These are phyloP conservation scores for Medicago ruthenica DNA, from an alignment of 306 rosid species.

Conservation along the genomic window DNA sequence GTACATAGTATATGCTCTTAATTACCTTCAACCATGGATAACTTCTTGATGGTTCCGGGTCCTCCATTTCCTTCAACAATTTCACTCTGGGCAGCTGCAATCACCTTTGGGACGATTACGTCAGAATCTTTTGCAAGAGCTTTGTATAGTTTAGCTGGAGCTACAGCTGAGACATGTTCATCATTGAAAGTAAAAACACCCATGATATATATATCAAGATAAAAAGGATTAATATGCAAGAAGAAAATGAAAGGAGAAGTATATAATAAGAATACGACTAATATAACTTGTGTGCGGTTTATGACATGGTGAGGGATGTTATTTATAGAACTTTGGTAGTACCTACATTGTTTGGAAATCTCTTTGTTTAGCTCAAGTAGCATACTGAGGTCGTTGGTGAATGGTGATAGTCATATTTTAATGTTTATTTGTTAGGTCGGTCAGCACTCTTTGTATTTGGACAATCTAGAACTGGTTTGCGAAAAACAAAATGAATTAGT, in stretches of 20 bases:
- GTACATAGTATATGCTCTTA: no score
- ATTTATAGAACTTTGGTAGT: not conserved
- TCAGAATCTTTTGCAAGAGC: slow-evolving; percentile 29
- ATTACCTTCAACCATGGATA: slow-evolving; percentile 13
- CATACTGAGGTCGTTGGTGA: not conserved
- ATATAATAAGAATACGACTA: no score
- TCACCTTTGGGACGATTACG: slow-evolving; percentile 39
- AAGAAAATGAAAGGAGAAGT: no score
- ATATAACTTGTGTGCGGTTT: not conserved
- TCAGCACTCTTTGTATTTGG: no score
- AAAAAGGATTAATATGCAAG: no score
- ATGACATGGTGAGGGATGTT: not conserved
- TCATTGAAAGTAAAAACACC: slow-evolving; percentile 43
- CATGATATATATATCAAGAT: slow-evolving; percentile 37
- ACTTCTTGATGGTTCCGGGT: slow-evolving; percentile 49
- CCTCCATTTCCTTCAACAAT: slow-evolving; percentile 53
- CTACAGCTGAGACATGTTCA: slow-evolving; percentile 26
- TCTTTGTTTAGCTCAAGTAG: not conserved
- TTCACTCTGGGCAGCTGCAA: slow-evolving; percentile 31
- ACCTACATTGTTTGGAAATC: not conserved
- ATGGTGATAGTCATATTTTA: not conserved
- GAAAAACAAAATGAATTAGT: no score
- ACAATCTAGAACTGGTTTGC: no score
- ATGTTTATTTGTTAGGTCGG: not conserved
- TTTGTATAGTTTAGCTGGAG: slow-evolving; percentile 32